Conservation (phyloP, 352 stramenopile species). For the Globisporangium megalacanthum region DNA sequence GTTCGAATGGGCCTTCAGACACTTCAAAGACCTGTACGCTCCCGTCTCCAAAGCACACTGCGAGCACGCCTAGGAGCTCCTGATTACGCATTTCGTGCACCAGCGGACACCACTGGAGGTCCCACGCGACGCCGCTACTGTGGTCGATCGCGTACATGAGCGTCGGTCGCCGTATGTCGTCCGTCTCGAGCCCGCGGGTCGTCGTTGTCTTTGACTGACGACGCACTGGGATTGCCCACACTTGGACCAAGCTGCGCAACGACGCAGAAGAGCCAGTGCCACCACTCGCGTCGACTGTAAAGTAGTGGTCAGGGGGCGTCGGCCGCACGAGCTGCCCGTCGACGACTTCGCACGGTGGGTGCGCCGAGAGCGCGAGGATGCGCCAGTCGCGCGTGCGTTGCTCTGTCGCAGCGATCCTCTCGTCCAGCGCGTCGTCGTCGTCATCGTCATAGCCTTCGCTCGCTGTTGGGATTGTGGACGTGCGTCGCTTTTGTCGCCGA, state of each 20-base stretch:
- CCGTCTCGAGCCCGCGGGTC: background rate
- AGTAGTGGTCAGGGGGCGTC: slow-evolving; percentile 75
- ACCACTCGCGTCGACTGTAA: slow-evolving; percentile 31
- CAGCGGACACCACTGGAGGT: slow-evolving; percentile 72
- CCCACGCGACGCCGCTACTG: slow-evolving; percentile 67
- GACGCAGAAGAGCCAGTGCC: background rate
- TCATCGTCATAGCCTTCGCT: background rate
- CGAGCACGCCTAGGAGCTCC: slow-evolving; percentile 53
- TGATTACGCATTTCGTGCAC: slow-evolving; percentile 28
- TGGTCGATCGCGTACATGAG: slow-evolving; percentile 79
- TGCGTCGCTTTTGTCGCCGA: background rate
- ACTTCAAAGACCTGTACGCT: slow-evolving; percentile 69
- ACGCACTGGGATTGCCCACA: slow-evolving; percentile 64
- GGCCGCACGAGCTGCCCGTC: slow-evolving; percentile 54
- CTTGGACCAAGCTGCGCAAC: slow-evolving; percentile 56
- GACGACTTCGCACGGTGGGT: slow-evolving; percentile 60
- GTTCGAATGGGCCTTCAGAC: slow-evolving; percentile 30
- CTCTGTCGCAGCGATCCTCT: slow-evolving; percentile 1
- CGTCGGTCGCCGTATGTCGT: slow-evolving; percentile 23
- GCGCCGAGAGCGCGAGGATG: slow-evolving; percentile 55
- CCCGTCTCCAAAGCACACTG: slow-evolving; percentile 70
- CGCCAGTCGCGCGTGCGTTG: slow-evolving; percentile 33
- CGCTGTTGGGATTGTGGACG: background rate
- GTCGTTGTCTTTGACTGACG: background rate
- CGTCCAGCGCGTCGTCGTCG: slow-evolving; percentile 4